Evolutionary conservation across 768 basidiomycete species (phyloP).

Genomic region (Lentinula sp.): DNA sequence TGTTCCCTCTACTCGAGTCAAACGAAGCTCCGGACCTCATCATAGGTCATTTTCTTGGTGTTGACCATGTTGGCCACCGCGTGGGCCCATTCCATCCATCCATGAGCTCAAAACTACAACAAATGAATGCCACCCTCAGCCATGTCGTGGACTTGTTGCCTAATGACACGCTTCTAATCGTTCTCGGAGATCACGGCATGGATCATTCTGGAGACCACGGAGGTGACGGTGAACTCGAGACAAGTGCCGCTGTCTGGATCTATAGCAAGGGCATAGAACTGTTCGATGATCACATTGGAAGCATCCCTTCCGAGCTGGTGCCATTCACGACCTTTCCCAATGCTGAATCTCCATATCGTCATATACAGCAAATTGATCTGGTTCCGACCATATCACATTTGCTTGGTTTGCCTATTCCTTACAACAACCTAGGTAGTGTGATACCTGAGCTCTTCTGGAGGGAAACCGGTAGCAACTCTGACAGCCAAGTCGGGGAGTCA

Average conservation of each 20-base stretch:
- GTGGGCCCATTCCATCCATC: conserved; percentile 84
- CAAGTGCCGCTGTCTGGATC: conserved; percentile 83
- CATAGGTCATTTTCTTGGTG: conserved; percentile 90
- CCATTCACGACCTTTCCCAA: conserved; percentile 56
- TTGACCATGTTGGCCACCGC: conserved; percentile 95
- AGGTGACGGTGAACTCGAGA: conserved; percentile 82
- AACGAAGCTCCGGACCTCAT: conserved; percentile 58
- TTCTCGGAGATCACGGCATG: conserved; percentile 98
- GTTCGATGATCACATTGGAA: conserved; percentile 18
- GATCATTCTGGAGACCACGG: conserved; percentile 93
- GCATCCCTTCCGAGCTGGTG: conserved; percentile 46
- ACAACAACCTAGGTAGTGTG: conserved; percentile 87
- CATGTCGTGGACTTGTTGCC: conserved; percentile 72
- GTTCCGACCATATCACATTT: conserved; percentile 84
- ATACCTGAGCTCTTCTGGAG: conserved; percentile 89
- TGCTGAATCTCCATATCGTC: conserved; percentile 46
- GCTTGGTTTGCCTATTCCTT: conserved; percentile 90
- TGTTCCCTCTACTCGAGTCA: conserved; percentile 72
- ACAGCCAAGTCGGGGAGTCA: not conserved
- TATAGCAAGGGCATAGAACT: conserved; percentile 74
- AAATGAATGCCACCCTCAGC: conserved; percentile 79
- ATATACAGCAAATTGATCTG: conserved; percentile 90
- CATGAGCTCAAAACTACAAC: conserved; percentile 80
- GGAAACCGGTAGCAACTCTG: not conserved
- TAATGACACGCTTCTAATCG: conserved; percentile 83